These are phyloP conservation scores for Cordyceps javanica DNA, from an alignment of 2,329 filamentous ascomycete species.

Conservation along the genomic window DNA sequence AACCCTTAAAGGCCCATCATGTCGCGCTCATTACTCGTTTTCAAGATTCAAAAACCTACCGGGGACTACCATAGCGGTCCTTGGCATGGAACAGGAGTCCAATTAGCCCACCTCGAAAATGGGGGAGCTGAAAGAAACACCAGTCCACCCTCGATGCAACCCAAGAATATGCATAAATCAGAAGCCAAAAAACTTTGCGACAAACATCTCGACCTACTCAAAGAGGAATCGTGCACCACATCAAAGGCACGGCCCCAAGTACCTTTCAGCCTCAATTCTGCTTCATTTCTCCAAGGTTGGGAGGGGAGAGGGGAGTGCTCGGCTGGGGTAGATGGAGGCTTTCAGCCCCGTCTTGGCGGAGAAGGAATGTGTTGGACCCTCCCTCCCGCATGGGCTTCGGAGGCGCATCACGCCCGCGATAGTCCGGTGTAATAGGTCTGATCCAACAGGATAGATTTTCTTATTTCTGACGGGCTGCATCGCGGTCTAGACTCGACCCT, in stretches of 20 bases:
- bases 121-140: conserved; percentile 5
- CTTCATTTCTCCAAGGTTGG: background rate
- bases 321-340: background rate
- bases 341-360: conserved; percentile 5
- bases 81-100: background rate
- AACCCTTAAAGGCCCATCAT: background rate
- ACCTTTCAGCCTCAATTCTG: background rate
- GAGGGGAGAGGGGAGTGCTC: no score
- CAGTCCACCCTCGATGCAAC: conserved; percentile 8
- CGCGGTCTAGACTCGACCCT: background rate
- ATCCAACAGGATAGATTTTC: background rate
- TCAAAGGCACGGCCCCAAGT: background rate
- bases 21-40: background rate
- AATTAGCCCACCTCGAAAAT: background rate
- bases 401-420: background rate
- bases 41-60: background rate
- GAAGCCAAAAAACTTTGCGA: background rate
- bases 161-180: conserved; percentile 1
- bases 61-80: background rate
- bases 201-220: background rate
- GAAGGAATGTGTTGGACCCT: background rate
- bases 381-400: background rate
- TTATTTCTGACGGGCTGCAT: background rate
- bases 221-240: background rate
- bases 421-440: background rate